Evolutionary conservation across 2,329 filamentous ascomycete genomes (phyloP).

Genomic region (Trichophyton schoenleinii): DNA sequence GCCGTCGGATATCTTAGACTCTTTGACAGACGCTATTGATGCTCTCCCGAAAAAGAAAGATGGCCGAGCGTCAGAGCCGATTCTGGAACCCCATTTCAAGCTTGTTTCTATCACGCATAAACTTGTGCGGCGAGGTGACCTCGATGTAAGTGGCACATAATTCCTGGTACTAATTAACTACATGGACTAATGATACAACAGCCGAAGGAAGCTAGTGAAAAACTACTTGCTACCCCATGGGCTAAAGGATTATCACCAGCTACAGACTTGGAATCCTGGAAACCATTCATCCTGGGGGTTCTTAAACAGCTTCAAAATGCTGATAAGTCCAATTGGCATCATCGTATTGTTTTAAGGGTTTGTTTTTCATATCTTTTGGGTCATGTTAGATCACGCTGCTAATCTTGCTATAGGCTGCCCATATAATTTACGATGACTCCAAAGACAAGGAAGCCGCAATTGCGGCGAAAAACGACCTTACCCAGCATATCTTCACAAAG

Average conservation of each 20-base stretch:
- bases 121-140: slow-evolving; percentile 46
- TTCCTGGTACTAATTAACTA: slow-evolving; percentile 14
- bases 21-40: slow-evolving; percentile 48
- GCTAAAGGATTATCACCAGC: slow-evolving; percentile 40
- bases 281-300: slow-evolving; percentile 49
- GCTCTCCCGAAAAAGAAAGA: slow-evolving; percentile 49
- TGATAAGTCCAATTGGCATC: slow-evolving; percentile 92
- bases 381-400: background rate
- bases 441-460: slow-evolving; percentile 41
- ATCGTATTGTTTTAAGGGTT: slow-evolving; percentile 73
- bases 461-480: slow-evolving; percentile 64
- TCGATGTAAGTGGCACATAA: slow-evolving; percentile 26
- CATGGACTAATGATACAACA: slow-evolving; percentile 27
- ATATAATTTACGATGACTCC: slow-evolving; percentile 47
- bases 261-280: slow-evolving; percentile 42
- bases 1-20: slow-evolving; percentile 41
- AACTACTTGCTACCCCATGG: slow-evolving; percentile 43
- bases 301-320: slow-evolving; percentile 50
- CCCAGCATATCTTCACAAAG: slow-evolving; percentile 79
- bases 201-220: slow-evolving; percentile 37
- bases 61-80: slow-evolving; percentile 50
- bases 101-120: slow-evolving; percentile 73
- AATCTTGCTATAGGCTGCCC: slow-evolving; percentile 37
- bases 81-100: slow-evolving; percentile 88
- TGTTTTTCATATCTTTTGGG: slow-evolving; percentile 21